Evolutionary conservation across 345 rosid genomes (phyloP), one percentile per base, ranked within the genome.

Genomic region (Mallotus nudiflorus): DNA sequence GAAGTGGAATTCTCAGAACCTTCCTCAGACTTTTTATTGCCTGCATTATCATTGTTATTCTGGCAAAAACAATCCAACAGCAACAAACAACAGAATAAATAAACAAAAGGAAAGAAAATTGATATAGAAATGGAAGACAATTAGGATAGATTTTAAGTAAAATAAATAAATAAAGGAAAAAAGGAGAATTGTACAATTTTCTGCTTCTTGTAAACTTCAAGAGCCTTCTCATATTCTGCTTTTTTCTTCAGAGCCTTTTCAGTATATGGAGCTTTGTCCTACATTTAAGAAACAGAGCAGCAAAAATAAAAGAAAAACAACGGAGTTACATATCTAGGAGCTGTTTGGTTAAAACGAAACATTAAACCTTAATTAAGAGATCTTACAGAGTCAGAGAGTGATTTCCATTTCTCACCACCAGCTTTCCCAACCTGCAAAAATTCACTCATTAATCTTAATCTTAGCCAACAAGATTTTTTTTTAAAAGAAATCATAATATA

Each of bases 361-460:
- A n/a, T n/a, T n/a, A n/a, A n/a, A n/a, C n/a, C n/a, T 58, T 19
- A 59, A 56, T 37, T 0, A 24, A 11, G 50, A 48, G 44, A 45
- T 74, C 80, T 75, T 75, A 80, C 84, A 48, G 75, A 29, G 14
- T 51, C 66, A 54, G 86, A 66, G 80, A 83, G 61, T 8, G 81
- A 78, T 57, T 71, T 80, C 86, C 86, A 83, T 65, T 75, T 83
- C 65, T 70, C 77, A 33, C 86, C 78, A 13, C 86, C 84, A 70
- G 84, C 84, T 78, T 80, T 78, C 29, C 72, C 65, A 22, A 75
- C 84, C 86, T 80, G 79, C 67, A 72, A 14, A 65, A 28, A 40
- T n/a, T 2, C 29, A 8, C n/a, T n/a, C n/a, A n/a, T n/a, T n/a
- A n/a, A n/a, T n/a, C n/a, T n/a, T n/a, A n/a, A n/a, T n/a, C n/a